Conservation (phyloP, 1,284 basidiomycete species). For the Psilocybe mexicana region DNA sequence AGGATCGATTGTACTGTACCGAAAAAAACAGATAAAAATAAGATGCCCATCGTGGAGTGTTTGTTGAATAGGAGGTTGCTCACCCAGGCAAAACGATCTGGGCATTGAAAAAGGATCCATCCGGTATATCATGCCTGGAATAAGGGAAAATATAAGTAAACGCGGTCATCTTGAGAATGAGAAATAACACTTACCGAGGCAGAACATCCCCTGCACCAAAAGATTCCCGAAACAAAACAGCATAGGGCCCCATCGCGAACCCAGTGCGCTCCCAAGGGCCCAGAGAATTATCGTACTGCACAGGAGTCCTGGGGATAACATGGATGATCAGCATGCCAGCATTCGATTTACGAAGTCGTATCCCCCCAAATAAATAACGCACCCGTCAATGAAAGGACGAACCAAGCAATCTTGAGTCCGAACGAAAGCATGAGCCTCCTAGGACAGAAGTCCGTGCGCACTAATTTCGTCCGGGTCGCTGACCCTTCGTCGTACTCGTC, state of each 20-base stretch:
- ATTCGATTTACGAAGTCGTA: background rate
- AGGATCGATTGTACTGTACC: constrained; percentile 48
- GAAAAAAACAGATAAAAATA: constrained; percentile 1
- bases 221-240: constrained; percentile 49
- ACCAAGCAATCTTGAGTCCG: constrained; percentile 43
- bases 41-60: background rate
- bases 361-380: constrained; percentile 5
- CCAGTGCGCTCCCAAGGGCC: constrained; percentile 40
- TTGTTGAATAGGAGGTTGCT: constrained; percentile 14
- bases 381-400: constrained; percentile 41
- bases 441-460: background rate
- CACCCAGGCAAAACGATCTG: constrained; percentile 55
- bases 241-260: constrained; percentile 45
- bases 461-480: background rate
- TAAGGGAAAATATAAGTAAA: constrained; percentile 1
- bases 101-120: constrained; percentile 65
- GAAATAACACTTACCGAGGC: constrained; percentile 30
- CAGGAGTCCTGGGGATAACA: constrained; percentile 39
- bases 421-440: constrained; percentile 35
- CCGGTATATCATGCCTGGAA: constrained; percentile 57
- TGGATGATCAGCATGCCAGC: background rate
- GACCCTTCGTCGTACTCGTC: background rate
- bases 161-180: background rate
- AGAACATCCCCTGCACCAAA: constrained; percentile 49
- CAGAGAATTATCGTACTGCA: constrained; percentile 48